These are phyloP conservation scores for Pythium guiyangense DNA, from an alignment of 352 stramenopile species.

Conservation along the genomic window DNA sequence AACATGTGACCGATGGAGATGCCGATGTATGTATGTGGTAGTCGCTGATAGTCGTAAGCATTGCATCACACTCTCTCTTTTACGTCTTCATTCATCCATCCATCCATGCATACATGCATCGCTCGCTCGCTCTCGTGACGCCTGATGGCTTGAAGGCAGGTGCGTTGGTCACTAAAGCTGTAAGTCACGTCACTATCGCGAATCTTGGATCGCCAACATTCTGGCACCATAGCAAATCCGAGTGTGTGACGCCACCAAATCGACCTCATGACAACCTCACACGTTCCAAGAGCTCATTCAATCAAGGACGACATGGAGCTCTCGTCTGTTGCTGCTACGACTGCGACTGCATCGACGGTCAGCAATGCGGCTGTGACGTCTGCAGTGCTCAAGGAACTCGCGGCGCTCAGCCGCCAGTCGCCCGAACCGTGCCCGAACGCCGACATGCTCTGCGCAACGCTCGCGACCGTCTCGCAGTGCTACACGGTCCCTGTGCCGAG, in stretches of 20 bases:
- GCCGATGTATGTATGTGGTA: too few relatives aligned
- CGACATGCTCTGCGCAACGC: conserved; percentile 28
- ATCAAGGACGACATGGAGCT: not conserved
- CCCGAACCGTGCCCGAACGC: conserved; percentile 20
- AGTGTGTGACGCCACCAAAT: not conserved
- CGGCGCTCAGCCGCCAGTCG: conserved; percentile 2
- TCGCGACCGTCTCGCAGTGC: conserved; percentile 35
- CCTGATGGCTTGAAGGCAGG: not conserved
- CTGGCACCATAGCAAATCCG: not conserved
- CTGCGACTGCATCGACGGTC: not conserved
- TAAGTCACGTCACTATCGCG: not conserved
- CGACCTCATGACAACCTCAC: not conserved
- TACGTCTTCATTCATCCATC: too few relatives aligned
- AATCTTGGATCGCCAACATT: not conserved
- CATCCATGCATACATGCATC: too few relatives aligned
- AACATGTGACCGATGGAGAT: too few relatives aligned
- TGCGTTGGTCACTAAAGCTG: too few relatives aligned
- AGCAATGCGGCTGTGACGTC: conserved; percentile 9
- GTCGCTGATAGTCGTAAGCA: too few relatives aligned
- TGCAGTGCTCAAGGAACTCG: conserved; percentile 14
- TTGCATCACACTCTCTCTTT: too few relatives aligned
- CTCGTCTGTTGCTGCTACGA: not conserved
- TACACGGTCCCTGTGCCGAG: conserved; percentile 45
- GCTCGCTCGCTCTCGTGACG: too few relatives aligned
- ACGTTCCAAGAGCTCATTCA: not conserved